Evolutionary conservation across 2,329 filamentous ascomycete genomes (phyloP), one percentile per base, ranked within the genome.

Genomic region (Epichloe sylvatica): DNA sequence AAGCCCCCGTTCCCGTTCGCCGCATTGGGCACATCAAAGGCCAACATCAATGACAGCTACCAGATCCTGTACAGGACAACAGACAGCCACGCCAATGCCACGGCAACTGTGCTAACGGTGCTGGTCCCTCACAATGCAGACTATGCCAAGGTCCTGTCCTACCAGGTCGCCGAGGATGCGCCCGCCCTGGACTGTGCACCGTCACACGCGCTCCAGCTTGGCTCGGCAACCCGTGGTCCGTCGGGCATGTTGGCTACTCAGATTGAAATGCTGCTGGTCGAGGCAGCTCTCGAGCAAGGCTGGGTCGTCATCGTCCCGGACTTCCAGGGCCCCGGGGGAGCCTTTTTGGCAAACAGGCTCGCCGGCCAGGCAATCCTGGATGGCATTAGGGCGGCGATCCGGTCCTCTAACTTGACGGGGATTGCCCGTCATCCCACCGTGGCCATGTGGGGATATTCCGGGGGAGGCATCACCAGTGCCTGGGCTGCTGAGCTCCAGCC

Each of bases 281-380:
- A 60, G 38, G 52, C 50, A 1, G 54, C 54, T 8, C 65, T 77
- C 2, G 60, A 62, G 5, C 50, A 63, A 54, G 71, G 72, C 6
- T 75, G 71, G 71, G 61, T 69, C 19, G 68, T 77, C 23, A 69
- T 66, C 15, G 59, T 70, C 63, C 71, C 73, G 0, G 74, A 76
- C 54, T 70, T 66, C 49, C 64, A 72, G 49, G 70, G 70, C 0
- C 68, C 69, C 2, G 58, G 59, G 13, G 70, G 69, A 1, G 64
- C 70, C 2, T 75, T 70, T 54, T 56, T 64, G 0, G 66, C 68
- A 11, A 69, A 69, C 43, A 58, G 62, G 6, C 60, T 67, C 15
- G 66, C 65, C 4, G 71, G 69, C 0, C 63, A 73, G 35, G 65
- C 68, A 0, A 68, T 65, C 13, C 60, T 74, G 13, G 68, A 75